Percentiles rank a stretch among this genome's conserved stretches.
These are phyloP conservation scores for Zychaea mexicana DNA, from an alignment of 371 early-diverging fungal species.

Conservation along the genomic window DNA sequence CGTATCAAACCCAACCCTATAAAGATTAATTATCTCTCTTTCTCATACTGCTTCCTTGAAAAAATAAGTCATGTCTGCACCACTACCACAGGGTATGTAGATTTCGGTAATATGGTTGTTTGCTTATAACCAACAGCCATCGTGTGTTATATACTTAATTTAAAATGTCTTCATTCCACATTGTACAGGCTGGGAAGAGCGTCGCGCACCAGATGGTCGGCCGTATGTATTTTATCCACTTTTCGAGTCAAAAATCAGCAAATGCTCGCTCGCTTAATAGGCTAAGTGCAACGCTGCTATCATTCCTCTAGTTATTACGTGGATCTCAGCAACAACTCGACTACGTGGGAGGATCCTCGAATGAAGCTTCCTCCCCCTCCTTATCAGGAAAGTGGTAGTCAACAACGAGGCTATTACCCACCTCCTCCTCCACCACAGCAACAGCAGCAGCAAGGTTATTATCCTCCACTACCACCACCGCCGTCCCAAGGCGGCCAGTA, in stretches of 20 bases:
- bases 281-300: not conserved
- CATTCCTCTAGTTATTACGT: constrained; percentile 49
- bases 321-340: constrained; percentile 53
- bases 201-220: constrained; percentile 43
- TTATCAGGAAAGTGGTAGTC: not conserved
- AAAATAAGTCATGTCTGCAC: constrained; percentile 33
- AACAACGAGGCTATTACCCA: constrained; percentile 4
- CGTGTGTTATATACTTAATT: not conserved
- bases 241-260: not conserved
- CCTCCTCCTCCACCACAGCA: too few relatives aligned
- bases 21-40: not conserved
- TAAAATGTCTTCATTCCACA: not conserved
- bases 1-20: not conserved
- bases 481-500: not conserved
- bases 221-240: constrained; percentile 15
- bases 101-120: not conserved
- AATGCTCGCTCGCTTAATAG: not conserved
- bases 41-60: not conserved
- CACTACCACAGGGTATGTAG: constrained; percentile 39
- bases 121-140: not conserved
- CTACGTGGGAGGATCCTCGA: constrained; percentile 68
- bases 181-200: constrained; percentile 48
- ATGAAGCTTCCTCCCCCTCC: constrained; percentile 11
- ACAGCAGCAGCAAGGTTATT: not conserved
- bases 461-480: not conserved